Evolutionary conservation across 2,329 filamentous ascomycete species (phyloP), one percentile per base, ranked within the genome.

Genomic region (Chaetomiaceae sp.): DNA sequence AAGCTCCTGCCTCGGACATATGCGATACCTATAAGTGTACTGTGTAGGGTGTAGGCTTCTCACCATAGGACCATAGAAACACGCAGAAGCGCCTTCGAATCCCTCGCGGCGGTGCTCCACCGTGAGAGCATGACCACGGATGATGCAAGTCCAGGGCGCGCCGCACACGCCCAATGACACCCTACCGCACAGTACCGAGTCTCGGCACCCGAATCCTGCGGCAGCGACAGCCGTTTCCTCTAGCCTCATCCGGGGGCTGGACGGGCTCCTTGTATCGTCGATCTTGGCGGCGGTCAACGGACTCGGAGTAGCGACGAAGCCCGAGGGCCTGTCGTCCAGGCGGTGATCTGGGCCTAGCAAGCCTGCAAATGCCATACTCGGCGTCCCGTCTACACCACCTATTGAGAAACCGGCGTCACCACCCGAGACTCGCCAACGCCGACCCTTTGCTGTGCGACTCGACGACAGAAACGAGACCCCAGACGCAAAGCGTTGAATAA

Each of bases 151-250:
- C 15, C 43, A 40, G 29, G 35, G 9, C 34, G 33, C 17, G 38
- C 29, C 32, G n/a, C 22, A 6, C 3, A 45, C 27, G 15, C 19
- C 37, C 29, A 34, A 45, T 45, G 15, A 37, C 15, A 47, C 45
- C 48, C 38, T 45, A 17, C 44, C 11, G 18, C 37, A 38, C 44
- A 50, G 41, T 43, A 46, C 48, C 47, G 47, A 45, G 38, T 38
- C 34, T 32, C 42, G 47, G 38, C 42, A 35, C 33, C 26, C 7
- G 12, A n/a, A 4, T 26, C 12, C 14, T 44, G 40, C 46, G 40
- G 35, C 39, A 12, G 40, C 46, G 40, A 29, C 39, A 12, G 14
- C 26, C 39, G 15, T 38, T 14, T 18, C 11, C n/a, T 6, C 10
- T n/a, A 15, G 19, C 32, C 30, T 29, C 19, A 17, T 10, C 19